A percentile compares a stretch with the other conserved stretches of the same genome.
Conservation (phyloP, 148 eudicot genomes). For the Diospyros lotus region DNA sequence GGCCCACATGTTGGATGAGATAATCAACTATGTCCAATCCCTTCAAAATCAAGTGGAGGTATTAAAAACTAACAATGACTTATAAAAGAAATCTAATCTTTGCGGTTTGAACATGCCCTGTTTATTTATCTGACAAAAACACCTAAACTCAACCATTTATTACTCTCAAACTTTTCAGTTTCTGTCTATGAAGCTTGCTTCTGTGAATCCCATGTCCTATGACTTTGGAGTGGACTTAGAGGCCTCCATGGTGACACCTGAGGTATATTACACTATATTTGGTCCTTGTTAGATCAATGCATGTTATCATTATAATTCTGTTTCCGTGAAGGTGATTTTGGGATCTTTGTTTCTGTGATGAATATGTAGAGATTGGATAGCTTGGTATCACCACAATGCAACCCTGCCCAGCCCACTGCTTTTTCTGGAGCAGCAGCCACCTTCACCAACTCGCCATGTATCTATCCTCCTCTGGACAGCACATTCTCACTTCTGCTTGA, state of each 20-base stretch:
- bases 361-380: conserved; percentile 11
- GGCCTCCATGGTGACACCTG: conserved; percentile 33
- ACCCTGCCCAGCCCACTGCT: conserved; percentile 11
- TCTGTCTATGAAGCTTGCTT: conserved; percentile 77
- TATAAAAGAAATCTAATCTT: background rate
- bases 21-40: conserved; percentile 75
- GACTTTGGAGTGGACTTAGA: conserved; percentile 69
- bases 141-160: background rate
- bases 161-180: conserved; percentile 42
- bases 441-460: conserved; percentile 12
- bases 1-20: conserved; percentile 95
- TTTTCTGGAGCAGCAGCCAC: conserved; percentile 6
- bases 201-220: conserved; percentile 62
- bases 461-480: conserved; percentile 21
- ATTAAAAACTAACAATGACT: background rate
- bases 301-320: background rate
- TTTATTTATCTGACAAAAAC: background rate
- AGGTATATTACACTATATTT: conserved; percentile 27
- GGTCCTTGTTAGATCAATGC: too few relatives aligned
- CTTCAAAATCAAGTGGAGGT: conserved; percentile 85
- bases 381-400: conserved; percentile 22
- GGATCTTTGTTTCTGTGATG: background rate
- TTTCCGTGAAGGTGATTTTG: background rate
- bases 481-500: background rate
- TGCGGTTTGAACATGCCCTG: background rate